Conservation (phyloP, 1,139 yeast species). For the Wickerhamomyces sp. region DNA sequence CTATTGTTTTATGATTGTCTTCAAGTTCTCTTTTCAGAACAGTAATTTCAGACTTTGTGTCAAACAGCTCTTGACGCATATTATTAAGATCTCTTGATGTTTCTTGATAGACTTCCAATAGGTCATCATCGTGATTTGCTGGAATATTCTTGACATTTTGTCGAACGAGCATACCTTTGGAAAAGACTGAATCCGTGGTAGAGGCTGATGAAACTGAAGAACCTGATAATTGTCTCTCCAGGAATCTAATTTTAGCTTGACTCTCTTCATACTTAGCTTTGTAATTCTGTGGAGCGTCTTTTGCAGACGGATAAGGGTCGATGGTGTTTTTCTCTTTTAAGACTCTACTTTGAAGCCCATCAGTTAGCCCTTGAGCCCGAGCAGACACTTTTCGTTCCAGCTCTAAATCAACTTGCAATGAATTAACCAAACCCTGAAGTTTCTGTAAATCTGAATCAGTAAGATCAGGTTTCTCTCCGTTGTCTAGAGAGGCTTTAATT, state of each 20-base stretch:
- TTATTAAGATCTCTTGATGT: conserved; percentile 45
- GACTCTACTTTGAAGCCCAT: conserved; percentile 27
- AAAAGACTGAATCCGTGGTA: background rate
- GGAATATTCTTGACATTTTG: background rate
- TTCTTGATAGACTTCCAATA: conserved; percentile 52
- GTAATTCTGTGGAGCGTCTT: conserved; percentile 16
- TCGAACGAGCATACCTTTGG: background rate
- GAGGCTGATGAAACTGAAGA: background rate
- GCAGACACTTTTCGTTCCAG: conserved; percentile 30
- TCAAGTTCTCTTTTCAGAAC: conserved; percentile 39
- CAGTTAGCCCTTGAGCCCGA: conserved; percentile 27
- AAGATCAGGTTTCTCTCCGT: conserved; percentile 24
- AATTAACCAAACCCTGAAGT: conserved; percentile 33
- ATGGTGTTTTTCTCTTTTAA: conserved; percentile 26
- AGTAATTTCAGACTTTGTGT: conserved; percentile 46
- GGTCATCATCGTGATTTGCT: conserved; percentile 38
- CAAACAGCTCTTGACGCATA: conserved; percentile 46
- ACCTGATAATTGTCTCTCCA: conserved; percentile 36
- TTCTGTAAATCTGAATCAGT: conserved; percentile 29
- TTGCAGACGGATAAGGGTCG: conserved; percentile 4
- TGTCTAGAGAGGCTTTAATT: conserved; percentile 27
- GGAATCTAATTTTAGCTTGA: conserved; percentile 39
- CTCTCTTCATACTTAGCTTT: conserved; percentile 37
- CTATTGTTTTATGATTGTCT: conserved; percentile 23
- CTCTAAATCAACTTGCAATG: conserved; percentile 33